Conservation (phyloP, 257 asterid species). For the Solanum medicagineum region DNA sequence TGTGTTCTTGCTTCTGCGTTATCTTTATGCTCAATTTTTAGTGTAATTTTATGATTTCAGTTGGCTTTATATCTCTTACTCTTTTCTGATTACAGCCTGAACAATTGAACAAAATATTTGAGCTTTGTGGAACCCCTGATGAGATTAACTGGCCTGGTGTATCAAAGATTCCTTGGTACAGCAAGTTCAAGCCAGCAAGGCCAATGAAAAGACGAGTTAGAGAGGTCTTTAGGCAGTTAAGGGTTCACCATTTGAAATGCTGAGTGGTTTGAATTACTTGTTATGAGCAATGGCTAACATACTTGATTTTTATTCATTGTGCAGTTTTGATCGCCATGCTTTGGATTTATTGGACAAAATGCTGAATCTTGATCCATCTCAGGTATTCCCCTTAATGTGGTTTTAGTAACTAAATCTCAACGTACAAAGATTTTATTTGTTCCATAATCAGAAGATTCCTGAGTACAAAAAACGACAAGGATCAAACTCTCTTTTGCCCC, state of each 20-base stretch:
- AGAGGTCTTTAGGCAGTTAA: conserved; percentile 83
- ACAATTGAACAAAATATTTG: conserved; percentile 81
- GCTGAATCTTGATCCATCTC: conserved; percentile 92
- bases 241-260: conserved; percentile 13
- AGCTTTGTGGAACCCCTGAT: conserved; percentile 98
- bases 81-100: conserved; percentile 49
- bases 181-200: conserved; percentile 82
- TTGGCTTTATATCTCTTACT: neutral
- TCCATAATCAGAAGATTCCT: neutral
- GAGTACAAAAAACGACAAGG: neutral
- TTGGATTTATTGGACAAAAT: conserved; percentile 83
- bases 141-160: conserved; percentile 97
- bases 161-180: conserved; percentile 90
- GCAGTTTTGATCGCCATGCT: conserved; percentile 88
- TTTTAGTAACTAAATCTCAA: neutral
- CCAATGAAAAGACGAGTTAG: conserved; percentile 75
- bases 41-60: neutral
- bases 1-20: neutral
- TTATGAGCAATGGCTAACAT: neutral
- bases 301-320: neutral
- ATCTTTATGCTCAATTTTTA: neutral
- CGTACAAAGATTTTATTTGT: neutral
- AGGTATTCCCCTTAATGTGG: conserved; percentile 36
- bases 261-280: neutral
- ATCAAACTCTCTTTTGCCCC: neutral